phyloP scores from a whole-genome alignment of 768 basidiomycete genomes.

The Sarcomyxa edulis region DNA sequence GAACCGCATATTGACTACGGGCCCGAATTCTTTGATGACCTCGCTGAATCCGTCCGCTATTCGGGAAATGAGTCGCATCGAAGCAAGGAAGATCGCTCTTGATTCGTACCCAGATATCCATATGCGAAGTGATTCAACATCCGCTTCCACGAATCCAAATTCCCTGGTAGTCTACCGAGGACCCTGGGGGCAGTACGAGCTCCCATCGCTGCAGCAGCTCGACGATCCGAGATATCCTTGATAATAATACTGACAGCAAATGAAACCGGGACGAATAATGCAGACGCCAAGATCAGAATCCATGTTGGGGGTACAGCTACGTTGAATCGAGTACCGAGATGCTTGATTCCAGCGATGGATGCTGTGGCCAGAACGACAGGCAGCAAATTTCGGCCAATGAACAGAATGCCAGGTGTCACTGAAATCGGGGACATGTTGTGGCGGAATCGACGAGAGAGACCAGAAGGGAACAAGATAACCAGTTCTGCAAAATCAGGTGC shows the following conservation, averaged over 20 bases:
- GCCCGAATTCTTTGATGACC: constrained; percentile 28
- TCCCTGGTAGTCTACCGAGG: constrained; percentile 36
- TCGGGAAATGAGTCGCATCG: background rate
- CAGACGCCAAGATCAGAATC: constrained; percentile 24
- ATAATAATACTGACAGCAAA: constrained; percentile 23
- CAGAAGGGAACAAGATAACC: too few relatives aligned
- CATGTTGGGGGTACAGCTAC: constrained; percentile 30
- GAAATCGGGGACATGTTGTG: too few relatives aligned
- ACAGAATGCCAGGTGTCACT: background rate
- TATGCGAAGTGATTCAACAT: constrained; percentile 30
- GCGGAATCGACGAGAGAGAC: too few relatives aligned
- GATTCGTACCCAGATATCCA: constrained; percentile 45
- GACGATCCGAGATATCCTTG: constrained; percentile 22
- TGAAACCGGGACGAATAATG: constrained; percentile 27
- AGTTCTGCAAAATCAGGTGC: too few relatives aligned
- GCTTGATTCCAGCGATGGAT: constrained; percentile 10
- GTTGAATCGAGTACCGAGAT: constrained; percentile 10
- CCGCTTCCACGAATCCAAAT: constrained; percentile 34
- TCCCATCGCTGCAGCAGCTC: constrained; percentile 37
- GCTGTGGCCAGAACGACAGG: constrained; percentile 7
- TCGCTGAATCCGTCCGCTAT: constrained; percentile 40
- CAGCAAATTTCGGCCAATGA: constrained; percentile 1
- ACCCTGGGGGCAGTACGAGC: constrained; percentile 36
- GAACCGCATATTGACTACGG: constrained; percentile 38
- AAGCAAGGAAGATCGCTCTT: background rate